Conservation (phyloP, 345 rosid genomes). For the Eutrema japonicum region DNA sequence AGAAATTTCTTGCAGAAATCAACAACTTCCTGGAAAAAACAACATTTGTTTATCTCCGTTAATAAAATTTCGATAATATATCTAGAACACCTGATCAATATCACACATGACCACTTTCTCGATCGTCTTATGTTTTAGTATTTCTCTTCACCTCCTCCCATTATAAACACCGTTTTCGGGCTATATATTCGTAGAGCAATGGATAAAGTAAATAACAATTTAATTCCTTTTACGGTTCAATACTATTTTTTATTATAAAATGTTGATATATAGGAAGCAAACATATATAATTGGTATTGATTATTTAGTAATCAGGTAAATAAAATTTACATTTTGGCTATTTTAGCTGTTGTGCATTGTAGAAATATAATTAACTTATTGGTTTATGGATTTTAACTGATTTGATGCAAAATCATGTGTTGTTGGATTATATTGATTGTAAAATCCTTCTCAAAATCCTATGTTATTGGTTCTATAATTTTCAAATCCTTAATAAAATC, state of each 20-base stretch:
- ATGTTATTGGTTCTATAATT: too few relatives aligned
- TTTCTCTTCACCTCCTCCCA: slow-evolving; percentile 99
- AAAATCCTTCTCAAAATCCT: too few relatives aligned
- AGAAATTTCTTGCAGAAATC: slow-evolving; percentile 71
- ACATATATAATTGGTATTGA: too few relatives aligned
- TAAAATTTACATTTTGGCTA: not conserved
- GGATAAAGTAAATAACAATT: not conserved
- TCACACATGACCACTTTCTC: slow-evolving; percentile 94
- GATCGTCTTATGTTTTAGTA: slow-evolving; percentile 65
- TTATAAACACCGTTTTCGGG: slow-evolving; percentile 74
- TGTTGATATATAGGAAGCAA: not conserved
- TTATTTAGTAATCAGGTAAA: not conserved
- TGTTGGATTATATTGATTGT: too few relatives aligned
- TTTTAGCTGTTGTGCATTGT: not conserved
- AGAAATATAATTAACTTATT: too few relatives aligned
- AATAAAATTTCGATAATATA: not conserved
- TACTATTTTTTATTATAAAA: too few relatives aligned
- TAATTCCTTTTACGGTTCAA: not conserved
- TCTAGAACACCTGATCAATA: slow-evolving; percentile 68
- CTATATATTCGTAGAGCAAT: slow-evolving; percentile 44
- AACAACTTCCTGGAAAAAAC: slow-evolving; percentile 70
- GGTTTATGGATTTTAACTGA: too few relatives aligned
- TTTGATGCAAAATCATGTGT: too few relatives aligned
- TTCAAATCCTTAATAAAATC: too few relatives aligned
- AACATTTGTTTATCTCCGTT: not conserved